phyloP scores from a whole-genome alignment of 345 rosid species.

The Brassica incana region DNA sequence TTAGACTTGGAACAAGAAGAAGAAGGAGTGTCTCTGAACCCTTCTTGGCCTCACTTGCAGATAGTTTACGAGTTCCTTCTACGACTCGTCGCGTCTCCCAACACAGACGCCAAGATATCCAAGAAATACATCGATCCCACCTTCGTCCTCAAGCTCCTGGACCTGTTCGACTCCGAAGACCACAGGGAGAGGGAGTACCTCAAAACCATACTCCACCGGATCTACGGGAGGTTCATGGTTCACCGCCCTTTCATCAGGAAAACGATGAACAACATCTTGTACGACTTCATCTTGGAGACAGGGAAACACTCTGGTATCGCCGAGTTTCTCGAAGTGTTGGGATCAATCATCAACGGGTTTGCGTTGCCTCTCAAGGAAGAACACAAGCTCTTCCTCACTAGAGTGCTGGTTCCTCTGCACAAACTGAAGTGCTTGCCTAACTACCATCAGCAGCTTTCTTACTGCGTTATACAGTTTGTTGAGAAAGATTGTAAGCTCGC shows the following conservation, averaged over 20 bases:
- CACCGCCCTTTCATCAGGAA: slow-evolving; percentile 91
- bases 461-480: slow-evolving; percentile 80
- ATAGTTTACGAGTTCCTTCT: slow-evolving; percentile 72
- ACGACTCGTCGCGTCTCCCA: slow-evolving; percentile 77
- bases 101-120: slow-evolving; percentile 74
- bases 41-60: slow-evolving; percentile 91
- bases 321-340: slow-evolving; percentile 82
- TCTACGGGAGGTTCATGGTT: slow-evolving; percentile 91
- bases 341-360: slow-evolving; percentile 90
- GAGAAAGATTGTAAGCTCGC: slow-evolving; percentile 92
- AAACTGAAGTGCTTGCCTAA: slow-evolving; percentile 77
- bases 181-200: slow-evolving; percentile 87
- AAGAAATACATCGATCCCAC: slow-evolving; percentile 67
- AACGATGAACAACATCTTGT: slow-evolving; percentile 78
- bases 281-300: slow-evolving; percentile 68
- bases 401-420: slow-evolving; percentile 76
- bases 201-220: slow-evolving; percentile 83
- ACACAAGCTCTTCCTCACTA: slow-evolving; percentile 78
- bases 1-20: slow-evolving; percentile 78
- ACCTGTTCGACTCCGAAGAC: slow-evolving; percentile 90
- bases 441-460: slow-evolving; percentile 87
- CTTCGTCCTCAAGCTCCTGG: slow-evolving; percentile 65
- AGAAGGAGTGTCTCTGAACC: slow-evolving; percentile 61
- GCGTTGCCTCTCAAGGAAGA: slow-evolving; percentile 94
- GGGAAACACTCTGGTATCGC: slow-evolving; percentile 86